Percentiles rank a stretch among this genome's conserved stretches.
These are phyloP conservation scores for Fomitopsis palustris DNA, from an alignment of 1,284 basidiomycete genomes.

Conservation along the genomic window DNA sequence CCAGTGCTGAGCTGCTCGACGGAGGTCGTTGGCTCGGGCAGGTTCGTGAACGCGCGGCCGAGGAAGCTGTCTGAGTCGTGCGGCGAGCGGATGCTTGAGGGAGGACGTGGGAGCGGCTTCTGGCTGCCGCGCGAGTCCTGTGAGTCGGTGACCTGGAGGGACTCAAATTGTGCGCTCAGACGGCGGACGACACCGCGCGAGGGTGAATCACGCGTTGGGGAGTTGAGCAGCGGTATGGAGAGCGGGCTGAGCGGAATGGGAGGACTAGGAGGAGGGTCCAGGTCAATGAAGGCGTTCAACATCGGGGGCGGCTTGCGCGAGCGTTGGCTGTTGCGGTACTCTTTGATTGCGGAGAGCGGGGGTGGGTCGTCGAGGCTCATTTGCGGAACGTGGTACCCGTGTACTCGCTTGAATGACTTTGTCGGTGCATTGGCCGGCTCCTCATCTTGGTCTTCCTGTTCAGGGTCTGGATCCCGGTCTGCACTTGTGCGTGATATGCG, in stretches of 20 bases:
- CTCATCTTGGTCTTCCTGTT: slow-evolving; percentile 3
- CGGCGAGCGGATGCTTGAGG: slow-evolving; percentile 3
- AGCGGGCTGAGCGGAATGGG: neutral
- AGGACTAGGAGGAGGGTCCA: neutral
- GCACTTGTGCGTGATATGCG: slow-evolving; percentile 38
- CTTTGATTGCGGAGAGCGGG: slow-evolving; percentile 35
- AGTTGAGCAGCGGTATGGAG: neutral
- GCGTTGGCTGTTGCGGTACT: slow-evolving; percentile 25
- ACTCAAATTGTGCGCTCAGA: neutral
- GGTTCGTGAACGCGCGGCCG: slow-evolving; percentile 21
- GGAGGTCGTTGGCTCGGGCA: slow-evolving; percentile 19
- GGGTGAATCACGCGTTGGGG: neutral
- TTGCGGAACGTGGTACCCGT: slow-evolving; percentile 8
- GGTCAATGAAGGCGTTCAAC: neutral
- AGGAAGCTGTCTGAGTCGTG: slow-evolving; percentile 24
- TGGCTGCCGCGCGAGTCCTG: neutral
- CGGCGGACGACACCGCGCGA: neutral
- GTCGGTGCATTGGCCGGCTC: neutral
- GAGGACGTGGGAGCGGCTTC: neutral
- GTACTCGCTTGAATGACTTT: neutral
- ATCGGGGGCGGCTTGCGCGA: neutral
- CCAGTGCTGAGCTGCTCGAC: slow-evolving; percentile 13
- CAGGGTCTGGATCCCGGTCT: slow-evolving; percentile 28
- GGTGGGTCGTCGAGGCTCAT: slow-evolving; percentile 39
- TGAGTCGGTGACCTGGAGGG: neutral